These are phyloP conservation scores for Aureobasidium sp. DNA, from an alignment of 2,329 filamentous ascomycete genomes.

Conservation along the genomic window DNA sequence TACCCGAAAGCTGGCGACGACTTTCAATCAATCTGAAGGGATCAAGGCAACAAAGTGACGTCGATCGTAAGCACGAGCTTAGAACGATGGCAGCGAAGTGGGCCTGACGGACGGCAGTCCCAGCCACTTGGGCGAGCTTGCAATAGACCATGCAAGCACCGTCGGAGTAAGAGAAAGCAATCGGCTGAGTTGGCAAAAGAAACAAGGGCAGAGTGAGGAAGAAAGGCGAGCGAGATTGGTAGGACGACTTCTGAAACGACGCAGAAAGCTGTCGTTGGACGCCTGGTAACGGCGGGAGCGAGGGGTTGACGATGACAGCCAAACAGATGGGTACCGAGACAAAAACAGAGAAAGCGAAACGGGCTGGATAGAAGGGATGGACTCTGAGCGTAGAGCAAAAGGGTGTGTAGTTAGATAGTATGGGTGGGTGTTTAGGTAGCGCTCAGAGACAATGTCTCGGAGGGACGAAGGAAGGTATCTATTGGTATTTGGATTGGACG, in stretches of 20 bases:
- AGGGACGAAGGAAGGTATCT: background rate
- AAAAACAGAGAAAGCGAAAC: constrained; percentile 9
- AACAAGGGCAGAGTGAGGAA: background rate
- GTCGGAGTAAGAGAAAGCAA: constrained; percentile 8
- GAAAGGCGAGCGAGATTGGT: constrained; percentile 11
- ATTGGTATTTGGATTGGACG: constrained; percentile 1
- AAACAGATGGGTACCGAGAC: constrained; percentile 3
- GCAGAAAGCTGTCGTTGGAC: constrained; percentile 14
- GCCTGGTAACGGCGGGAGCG: constrained; percentile 9
- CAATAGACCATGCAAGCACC: constrained; percentile 6
- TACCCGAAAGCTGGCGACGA: constrained; percentile 1
- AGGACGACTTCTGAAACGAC: constrained; percentile 13
- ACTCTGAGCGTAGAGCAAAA: background rate
- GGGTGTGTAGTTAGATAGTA: background rate
- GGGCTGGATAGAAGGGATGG: background rate
- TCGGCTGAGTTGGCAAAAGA: background rate
- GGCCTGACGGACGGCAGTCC: constrained; percentile 14
- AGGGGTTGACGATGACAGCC: constrained; percentile 2
- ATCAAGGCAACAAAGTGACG: constrained; percentile 8
- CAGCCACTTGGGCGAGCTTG: constrained; percentile 11
- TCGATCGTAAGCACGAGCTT: constrained; percentile 15
- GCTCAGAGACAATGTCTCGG: background rate
- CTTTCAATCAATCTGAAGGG: constrained; percentile 11
- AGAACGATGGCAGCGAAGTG: constrained; percentile 4
- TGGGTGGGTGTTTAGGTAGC: background rate